A percentile compares a stretch with the other conserved stretches of the same genome.
Conservation (phyloP, 2,329 filamentous ascomycete species). For the Paecilomyces sp. region DNA sequence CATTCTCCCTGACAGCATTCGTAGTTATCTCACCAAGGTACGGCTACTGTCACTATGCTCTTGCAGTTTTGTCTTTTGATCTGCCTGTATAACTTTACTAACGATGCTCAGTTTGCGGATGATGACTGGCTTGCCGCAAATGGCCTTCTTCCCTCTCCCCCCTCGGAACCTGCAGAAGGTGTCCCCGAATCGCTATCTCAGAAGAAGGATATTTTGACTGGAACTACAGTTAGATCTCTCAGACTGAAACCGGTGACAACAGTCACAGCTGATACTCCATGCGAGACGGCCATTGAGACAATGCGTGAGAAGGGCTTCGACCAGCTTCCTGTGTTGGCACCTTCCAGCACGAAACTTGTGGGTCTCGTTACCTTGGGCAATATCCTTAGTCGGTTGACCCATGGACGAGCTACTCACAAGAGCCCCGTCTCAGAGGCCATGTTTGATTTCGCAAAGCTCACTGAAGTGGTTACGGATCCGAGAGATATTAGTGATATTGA, state of each 20-base stretch:
- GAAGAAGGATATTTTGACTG: constrained; percentile 61
- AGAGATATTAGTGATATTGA: constrained; percentile 49
- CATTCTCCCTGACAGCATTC: constrained; percentile 87
- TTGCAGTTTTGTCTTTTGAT: background rate
- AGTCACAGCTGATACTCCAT: constrained; percentile 61
- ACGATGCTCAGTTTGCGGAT: constrained; percentile 64
- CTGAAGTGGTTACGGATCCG: constrained; percentile 86
- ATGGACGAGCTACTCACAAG: constrained; percentile 66
- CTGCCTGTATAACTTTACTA: constrained; percentile 4
- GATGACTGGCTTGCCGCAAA: constrained; percentile 99
- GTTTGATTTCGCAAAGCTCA: constrained; percentile 87
- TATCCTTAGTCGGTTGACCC: constrained; percentile 81
- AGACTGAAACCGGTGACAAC: constrained; percentile 92
- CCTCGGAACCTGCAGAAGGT: constrained; percentile 32
- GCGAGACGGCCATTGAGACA: constrained; percentile 85
- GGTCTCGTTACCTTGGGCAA: constrained; percentile 94
- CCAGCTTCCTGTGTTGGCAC: constrained; percentile 81
- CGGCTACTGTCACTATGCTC: constrained; percentile 1
- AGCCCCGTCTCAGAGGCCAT: constrained; percentile 80
- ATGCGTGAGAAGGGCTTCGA: constrained; percentile 99
- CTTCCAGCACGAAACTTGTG: constrained; percentile 65
- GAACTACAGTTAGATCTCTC: constrained; percentile 72
- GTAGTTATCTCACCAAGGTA: constrained; percentile 89
- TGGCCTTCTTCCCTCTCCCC: constrained; percentile 67
- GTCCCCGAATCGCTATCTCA: constrained; percentile 21